Conservation (phyloP, 768 basidiomycete species). For the Boletus vermiculosoides region DNA sequence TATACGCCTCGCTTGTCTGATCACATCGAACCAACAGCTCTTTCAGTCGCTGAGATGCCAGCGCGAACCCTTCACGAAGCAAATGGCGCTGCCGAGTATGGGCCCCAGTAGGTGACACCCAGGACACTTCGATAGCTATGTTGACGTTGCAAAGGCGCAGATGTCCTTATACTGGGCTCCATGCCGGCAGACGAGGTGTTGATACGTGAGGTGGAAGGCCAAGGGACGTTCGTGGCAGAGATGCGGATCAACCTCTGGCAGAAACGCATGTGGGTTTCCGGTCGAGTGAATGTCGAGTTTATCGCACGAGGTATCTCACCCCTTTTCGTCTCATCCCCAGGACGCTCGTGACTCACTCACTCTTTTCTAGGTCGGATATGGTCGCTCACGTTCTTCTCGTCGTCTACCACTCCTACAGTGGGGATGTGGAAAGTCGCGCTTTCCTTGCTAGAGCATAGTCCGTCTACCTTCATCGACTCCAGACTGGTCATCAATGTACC, state of each 20-base stretch:
- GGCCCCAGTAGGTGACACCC: constrained; percentile 7
- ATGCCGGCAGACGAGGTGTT: constrained; percentile 55
- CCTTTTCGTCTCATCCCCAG: background rate
- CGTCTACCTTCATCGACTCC: constrained; percentile 57
- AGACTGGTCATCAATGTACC: constrained; percentile 45
- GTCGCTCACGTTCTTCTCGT: constrained; percentile 25
- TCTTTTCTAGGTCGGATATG: constrained; percentile 26
- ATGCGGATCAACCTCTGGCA: constrained; percentile 55
- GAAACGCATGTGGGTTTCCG: constrained; percentile 66
- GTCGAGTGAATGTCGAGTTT: constrained; percentile 57
- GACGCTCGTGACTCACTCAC: background rate
- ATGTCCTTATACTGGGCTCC: constrained; percentile 43
- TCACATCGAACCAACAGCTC: constrained; percentile 22
- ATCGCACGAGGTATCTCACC: constrained; percentile 49
- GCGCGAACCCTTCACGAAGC: constrained; percentile 8
- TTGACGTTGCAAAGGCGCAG: constrained; percentile 36
- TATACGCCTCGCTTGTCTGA: constrained; percentile 62
- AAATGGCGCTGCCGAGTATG: constrained; percentile 12
- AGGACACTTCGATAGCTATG: too few relatives aligned
- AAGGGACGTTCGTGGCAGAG: constrained; percentile 52
- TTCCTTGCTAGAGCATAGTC: constrained; percentile 52
- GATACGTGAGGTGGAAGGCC: constrained; percentile 49
- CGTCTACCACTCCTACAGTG: background rate
- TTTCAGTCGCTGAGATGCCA: constrained; percentile 27
- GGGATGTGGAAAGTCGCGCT: constrained; percentile 46